phyloP scores from a whole-genome alignment of 306 rosid genomes.

The Elaeagnus macrophylla region DNA sequence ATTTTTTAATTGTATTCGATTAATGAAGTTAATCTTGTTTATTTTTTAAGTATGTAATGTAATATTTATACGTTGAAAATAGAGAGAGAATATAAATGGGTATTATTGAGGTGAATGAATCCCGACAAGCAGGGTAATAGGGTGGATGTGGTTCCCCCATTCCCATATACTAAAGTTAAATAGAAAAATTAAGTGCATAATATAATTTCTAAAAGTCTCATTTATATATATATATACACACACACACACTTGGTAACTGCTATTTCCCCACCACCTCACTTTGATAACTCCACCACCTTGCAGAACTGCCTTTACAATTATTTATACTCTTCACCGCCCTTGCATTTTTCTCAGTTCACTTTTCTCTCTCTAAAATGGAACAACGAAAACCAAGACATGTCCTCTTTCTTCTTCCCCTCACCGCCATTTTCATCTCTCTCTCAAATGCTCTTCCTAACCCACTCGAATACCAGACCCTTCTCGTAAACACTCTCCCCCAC shows the following conservation, averaged over 20 bases:
- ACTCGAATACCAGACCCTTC: constrained; percentile 27
- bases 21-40: too few relatives aligned
- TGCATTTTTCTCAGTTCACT: background rate
- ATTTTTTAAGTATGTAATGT: too few relatives aligned
- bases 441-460: constrained; percentile 26
- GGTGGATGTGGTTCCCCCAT: too few relatives aligned
- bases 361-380: constrained; percentile 32
- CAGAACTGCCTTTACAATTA: constrained; percentile 15
- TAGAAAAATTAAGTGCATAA: too few relatives aligned
- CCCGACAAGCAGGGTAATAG: too few relatives aligned
- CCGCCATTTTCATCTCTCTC: constrained; percentile 21
- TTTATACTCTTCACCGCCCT: constrained; percentile 7
- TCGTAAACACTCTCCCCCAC: constrained; percentile 36
- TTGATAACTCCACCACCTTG: background rate
- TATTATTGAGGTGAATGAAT: too few relatives aligned
- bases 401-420: constrained; percentile 19
- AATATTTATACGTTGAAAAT: too few relatives aligned
- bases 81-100: too few relatives aligned
- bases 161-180: too few relatives aligned
- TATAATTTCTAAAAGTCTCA: too few relatives aligned
- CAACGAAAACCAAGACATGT: constrained; percentile 13
- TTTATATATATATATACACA: too few relatives aligned
- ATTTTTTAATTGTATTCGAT: too few relatives aligned
- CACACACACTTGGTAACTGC: constrained; percentile 5
- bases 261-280: constrained; percentile 7